phyloP scores from a whole-genome alignment of 495 filamentous ascomycete genomes.

The Beverwykella pulmonaria region DNA sequence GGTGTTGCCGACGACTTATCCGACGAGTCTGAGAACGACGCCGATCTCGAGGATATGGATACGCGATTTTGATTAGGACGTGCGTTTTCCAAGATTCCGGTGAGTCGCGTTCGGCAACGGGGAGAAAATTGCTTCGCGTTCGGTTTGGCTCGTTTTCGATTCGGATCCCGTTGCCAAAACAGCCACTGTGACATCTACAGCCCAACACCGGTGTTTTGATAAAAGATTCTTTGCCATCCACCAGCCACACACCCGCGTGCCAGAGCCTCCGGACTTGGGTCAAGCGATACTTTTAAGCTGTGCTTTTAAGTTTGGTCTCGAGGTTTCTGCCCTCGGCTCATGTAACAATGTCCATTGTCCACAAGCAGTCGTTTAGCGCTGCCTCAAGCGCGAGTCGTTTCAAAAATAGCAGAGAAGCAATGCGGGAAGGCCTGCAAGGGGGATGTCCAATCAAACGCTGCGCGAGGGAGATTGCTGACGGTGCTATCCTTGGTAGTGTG shows the following conservation, averaged over 20 bases:
- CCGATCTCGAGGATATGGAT: constrained; percentile 48
- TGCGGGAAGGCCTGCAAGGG: neutral
- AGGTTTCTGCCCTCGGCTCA: neutral
- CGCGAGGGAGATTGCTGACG: neutral
- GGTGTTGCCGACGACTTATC: neutral
- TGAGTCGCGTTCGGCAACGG: constrained; percentile 8
- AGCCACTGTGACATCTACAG: neutral
- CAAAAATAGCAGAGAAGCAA: neutral
- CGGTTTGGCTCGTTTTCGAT: too few species aligned
- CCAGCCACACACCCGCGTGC: too few species aligned
- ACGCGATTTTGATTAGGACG: constrained; percentile 40
- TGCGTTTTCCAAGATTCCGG: constrained; percentile 15
- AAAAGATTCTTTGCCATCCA: too few species aligned
- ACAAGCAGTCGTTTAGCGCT: neutral
- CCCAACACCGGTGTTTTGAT: too few species aligned
- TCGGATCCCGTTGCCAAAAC: neutral
- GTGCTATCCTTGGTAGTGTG: neutral
- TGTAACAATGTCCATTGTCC: neutral
- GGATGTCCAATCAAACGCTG: neutral
- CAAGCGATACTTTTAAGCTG: neutral
- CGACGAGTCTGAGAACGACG: constrained; percentile 38
- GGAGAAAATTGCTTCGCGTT: neutral
- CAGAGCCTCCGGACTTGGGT: too few species aligned
- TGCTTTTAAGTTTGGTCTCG: neutral
- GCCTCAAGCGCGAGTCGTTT: neutral